These are phyloP conservation scores for Bothriochloa decipiens DNA, from an alignment of 176 grass and related monocot genomes.

Conservation along the genomic window DNA sequence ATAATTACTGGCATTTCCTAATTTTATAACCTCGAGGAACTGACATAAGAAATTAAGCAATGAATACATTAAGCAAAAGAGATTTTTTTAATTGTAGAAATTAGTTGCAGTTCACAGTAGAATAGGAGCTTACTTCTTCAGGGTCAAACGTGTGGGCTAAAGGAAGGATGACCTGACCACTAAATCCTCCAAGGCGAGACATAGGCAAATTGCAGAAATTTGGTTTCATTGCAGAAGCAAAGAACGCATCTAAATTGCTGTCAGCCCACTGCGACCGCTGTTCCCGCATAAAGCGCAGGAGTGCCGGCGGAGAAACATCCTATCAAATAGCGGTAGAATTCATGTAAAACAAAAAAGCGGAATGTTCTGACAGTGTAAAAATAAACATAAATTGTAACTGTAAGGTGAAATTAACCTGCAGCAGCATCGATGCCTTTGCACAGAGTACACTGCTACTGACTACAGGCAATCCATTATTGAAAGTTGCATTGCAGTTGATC, in stretches of 20 bases:
- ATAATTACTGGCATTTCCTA: slow-evolving; percentile 54
- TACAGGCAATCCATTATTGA: slow-evolving; percentile 57
- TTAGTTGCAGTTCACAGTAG: not conserved
- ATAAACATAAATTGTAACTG: not conserved
- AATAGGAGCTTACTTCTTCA: slow-evolving; percentile 62
- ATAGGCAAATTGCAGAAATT: slow-evolving; percentile 59
- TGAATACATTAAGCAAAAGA: not conserved
- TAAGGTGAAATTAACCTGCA: slow-evolving; percentile 63
- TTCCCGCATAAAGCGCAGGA: slow-evolving; percentile 62
- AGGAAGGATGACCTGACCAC: slow-evolving; percentile 73
- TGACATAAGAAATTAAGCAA: not conserved
- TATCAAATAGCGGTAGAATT: slow-evolving; percentile 20
- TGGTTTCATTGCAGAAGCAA: slow-evolving; percentile 63
- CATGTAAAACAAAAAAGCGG: not conserved
- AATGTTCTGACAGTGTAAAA: not conserved
- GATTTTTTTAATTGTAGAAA: not conserved
- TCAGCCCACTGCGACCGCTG: slow-evolving; percentile 85
- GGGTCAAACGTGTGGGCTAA: slow-evolving; percentile 63
- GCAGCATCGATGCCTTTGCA: slow-evolving; percentile 90
- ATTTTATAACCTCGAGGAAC: slow-evolving; percentile 89
- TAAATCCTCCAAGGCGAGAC: slow-evolving; percentile 55
- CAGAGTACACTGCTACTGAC: slow-evolving; percentile 72
- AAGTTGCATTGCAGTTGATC: slow-evolving; percentile 56
- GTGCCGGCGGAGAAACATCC: slow-evolving; percentile 63
- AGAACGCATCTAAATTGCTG: slow-evolving; percentile 66